Evolutionary conservation across 257 asterid genomes (phyloP), one percentile per base, ranked within the genome.

Genomic region (Agastache rugosa): DNA sequence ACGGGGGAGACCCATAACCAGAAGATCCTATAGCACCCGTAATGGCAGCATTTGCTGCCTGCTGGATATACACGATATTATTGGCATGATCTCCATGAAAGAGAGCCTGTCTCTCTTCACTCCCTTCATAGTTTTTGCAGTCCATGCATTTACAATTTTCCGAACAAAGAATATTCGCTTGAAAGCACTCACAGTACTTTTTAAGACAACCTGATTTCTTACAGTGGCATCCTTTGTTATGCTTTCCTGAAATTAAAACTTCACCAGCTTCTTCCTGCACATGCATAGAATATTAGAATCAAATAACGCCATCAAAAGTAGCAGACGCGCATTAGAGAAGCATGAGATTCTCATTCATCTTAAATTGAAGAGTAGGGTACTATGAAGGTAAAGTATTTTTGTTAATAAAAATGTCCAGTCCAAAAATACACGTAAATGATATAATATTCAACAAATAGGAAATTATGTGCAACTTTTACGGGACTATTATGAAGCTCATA

Each of bases 131-230:
- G 80, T 93, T 93, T 82, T 93, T 93, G 88, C 98, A 93, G 87
- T 90, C 97, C 86, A 89, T 72, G 84, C 98, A 93, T 79, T 89
- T 93, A 84, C 98, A 93, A 74, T 90, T 91, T 48, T 93, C 98
- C 20, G 98, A 93, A 79, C 98, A 90, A 80, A 93, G 96, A 80
- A 93, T 89, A 79, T 89, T 93, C 72, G 97, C 98, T 76, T 93
- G 98, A 84, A 93, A 91, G 82, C 98, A 93, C 77, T 93, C 95
- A 70, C 98, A 93, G 81, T 93, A 91, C 90, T 91, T 91, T 79
- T 91, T 93, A 78, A 93, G 98, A 79, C 98, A 93, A 23, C 98
- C 98, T 61, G 97, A 93, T 80, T 93, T 93, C 88, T 93, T 93
- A 85, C 98, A 93, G 79, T 91, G 96, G 45, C 97, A 93, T 81